Evolutionary conservation across 345 rosid species (phyloP).

Genomic region (Excoecaria cochinchinensis): DNA sequence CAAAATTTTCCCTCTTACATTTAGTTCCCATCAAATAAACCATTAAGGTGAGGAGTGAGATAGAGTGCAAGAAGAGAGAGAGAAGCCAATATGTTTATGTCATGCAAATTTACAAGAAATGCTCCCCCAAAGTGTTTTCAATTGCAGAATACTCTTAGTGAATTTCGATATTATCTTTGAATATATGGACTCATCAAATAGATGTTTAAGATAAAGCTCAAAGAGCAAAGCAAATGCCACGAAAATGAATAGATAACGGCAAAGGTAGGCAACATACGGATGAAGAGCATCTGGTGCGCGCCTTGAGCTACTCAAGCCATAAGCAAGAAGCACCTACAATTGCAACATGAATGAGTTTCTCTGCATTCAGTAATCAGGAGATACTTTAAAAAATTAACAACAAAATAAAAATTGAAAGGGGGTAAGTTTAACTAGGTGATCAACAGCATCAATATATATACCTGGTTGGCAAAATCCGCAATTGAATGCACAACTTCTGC

Average conservation of each 20-base stretch:
- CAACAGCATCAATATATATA: slow-evolving; percentile 16
- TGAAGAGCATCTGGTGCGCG: slow-evolving; percentile 99
- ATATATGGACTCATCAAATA: background rate
- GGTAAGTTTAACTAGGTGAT: background rate
- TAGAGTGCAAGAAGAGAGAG: background rate
- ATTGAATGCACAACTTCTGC: slow-evolving; percentile 94
- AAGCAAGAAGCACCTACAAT: slow-evolving; percentile 90
- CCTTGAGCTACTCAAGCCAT: slow-evolving; percentile 94
- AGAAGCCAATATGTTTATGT: background rate
- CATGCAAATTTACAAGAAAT: background rate
- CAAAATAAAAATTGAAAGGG: background rate
- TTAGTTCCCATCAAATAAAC: background rate
- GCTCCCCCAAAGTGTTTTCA: background rate
- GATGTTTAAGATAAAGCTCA: background rate
- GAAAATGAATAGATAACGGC: background rate
- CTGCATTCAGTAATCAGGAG: slow-evolving; percentile 24
- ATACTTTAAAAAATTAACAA: slow-evolving; percentile 14
- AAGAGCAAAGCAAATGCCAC: slow-evolving; percentile 9
- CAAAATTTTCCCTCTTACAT: too few species aligned
- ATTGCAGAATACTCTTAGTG: background rate
- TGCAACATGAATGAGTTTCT: slow-evolving; percentile 44
- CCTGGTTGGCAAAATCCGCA: slow-evolving; percentile 99
- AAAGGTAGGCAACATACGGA: slow-evolving; percentile 59
- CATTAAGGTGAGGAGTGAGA: background rate
- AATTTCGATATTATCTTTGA: slow-evolving; percentile 2